Evolutionary conservation across 1,284 basidiomycete genomes (phyloP), one percentile per base, ranked within the genome.

Genomic region (Sphagnurus paluster): DNA sequence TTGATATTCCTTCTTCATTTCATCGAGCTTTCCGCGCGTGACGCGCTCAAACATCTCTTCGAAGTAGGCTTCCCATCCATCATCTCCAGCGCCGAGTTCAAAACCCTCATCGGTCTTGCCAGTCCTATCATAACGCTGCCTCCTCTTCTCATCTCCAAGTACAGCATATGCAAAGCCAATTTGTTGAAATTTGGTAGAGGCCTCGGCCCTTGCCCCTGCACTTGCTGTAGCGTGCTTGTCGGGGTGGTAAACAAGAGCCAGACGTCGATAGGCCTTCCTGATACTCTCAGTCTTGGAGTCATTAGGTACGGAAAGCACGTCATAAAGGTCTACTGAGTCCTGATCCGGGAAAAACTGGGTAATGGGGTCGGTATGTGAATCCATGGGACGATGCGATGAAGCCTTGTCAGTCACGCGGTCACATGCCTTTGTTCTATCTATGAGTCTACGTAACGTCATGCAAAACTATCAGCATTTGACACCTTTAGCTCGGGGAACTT

Each of bases 51-150:
- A 97, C 56, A 97, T 68, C 46, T 87, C 85, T 61, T 87, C 84
- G 60, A 97, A 98, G 69, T 98, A 98, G 13, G 87, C 79, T 56
- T 93, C 90, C 94, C 94, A 98, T 4, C 92, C 91, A 49, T 82
- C 87, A 55, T 90, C 90, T 4, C 80, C 90, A n/a, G 77, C 77
- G 13, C 71, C 80, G 39, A 86, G 61, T 39, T 84, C 85, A n/a
- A 85, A 75, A 9, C 78, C 78, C 59, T 96, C 92, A 55, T 86
- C 83, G 3, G 93, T 95, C 54, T 78, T 79, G 10, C 94, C 94
- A 1, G 89, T 93, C 45, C 70, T 70, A 58, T 96, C 92, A 59
- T 95, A 96, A 59, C 82, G 72, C 58, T 80, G 75, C 57, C 85
- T 78, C 55, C 84, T 70, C 61, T 80, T 83, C 51, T 84, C 84